phyloP scores from a whole-genome alignment of 1,284 basidiomycete genomes.

The Trichosporon faecale region DNA sequence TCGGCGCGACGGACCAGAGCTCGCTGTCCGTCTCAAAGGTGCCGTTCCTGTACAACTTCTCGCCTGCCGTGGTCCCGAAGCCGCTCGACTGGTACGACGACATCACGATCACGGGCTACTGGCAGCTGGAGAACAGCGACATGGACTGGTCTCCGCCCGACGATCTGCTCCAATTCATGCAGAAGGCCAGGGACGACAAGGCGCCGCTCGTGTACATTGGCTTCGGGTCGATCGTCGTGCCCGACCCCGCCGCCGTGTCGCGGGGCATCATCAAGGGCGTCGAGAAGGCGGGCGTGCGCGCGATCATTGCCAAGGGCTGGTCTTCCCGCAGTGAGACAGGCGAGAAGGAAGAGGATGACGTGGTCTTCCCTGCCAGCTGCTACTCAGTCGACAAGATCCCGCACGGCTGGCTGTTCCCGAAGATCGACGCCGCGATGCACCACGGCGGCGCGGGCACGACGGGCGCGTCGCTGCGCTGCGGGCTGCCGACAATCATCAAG shows the following conservation, averaged over 20 bases:
- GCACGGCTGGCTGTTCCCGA: constrained; percentile 77
- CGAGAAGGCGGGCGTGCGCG: constrained; percentile 62
- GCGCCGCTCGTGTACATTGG: constrained; percentile 71
- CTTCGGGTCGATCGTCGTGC: constrained; percentile 69
- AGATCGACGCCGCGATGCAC: constrained; percentile 59
- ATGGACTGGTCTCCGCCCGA: constrained; percentile 60
- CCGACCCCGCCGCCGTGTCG: constrained; percentile 64
- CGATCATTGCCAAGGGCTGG: constrained; percentile 76
- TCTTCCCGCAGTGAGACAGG: constrained; percentile 58
- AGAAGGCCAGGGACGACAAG: constrained; percentile 59
- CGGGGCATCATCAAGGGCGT: constrained; percentile 65
- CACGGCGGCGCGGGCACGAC: constrained; percentile 73
- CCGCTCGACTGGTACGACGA: constrained; percentile 74
- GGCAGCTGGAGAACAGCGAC: constrained; percentile 65
- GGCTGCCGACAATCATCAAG: constrained; percentile 71
- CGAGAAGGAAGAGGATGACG: constrained; percentile 49
- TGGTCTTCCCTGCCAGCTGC: constrained; percentile 51
- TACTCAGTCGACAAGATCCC: constrained; percentile 64
- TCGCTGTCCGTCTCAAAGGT: constrained; percentile 52
- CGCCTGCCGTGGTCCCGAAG: constrained; percentile 69
- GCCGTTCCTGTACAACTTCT: constrained; percentile 97
- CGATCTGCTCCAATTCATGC: constrained; percentile 60
- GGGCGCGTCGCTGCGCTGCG: constrained; percentile 65
- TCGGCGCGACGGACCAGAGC: constrained; percentile 62
- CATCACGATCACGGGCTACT: constrained; percentile 57